These are phyloP conservation scores for Sporobolus alterniflorus DNA, from an alignment of 202 grass and related monocot genomes.

Conservation along the genomic window DNA sequence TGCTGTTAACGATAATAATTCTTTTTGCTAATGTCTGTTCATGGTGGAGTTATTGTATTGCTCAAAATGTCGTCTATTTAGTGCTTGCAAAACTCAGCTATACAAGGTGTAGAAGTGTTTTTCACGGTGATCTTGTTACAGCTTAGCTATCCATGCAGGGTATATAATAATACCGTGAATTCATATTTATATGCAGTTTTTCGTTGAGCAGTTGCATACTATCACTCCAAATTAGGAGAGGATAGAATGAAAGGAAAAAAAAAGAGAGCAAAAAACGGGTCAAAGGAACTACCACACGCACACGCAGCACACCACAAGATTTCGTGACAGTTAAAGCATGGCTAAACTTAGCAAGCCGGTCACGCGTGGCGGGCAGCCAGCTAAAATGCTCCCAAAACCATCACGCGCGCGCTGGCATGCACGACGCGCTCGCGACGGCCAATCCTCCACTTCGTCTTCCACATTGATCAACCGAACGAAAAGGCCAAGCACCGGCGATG, in stretches of 20 bases:
- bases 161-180: background rate
- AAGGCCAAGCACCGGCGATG: conserved; percentile 37
- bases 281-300: conserved; percentile 5
- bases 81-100: no score
- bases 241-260: background rate
- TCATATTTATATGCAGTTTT: background rate
- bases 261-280: conserved; percentile 1
- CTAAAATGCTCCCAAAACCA: conserved; percentile 23
- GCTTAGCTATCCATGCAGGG: no score
- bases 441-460: background rate
- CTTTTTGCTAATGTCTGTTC: no score
- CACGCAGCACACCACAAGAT: conserved; percentile 16
- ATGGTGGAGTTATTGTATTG: no score
- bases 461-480: background rate
- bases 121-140: no score
- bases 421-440: conserved; percentile 2
- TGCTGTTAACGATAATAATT: no score
- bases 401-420: conserved; percentile 1
- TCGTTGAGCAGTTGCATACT: background rate
- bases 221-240: background rate
- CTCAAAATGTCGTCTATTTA: no score
- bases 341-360: conserved; percentile 50
- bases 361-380: background rate
- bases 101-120: no score
- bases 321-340: conserved; percentile 13